These are phyloP conservation scores for Fusarium tjaetaba DNA, from an alignment of 2,329 filamentous ascomycete genomes.

Conservation along the genomic window DNA sequence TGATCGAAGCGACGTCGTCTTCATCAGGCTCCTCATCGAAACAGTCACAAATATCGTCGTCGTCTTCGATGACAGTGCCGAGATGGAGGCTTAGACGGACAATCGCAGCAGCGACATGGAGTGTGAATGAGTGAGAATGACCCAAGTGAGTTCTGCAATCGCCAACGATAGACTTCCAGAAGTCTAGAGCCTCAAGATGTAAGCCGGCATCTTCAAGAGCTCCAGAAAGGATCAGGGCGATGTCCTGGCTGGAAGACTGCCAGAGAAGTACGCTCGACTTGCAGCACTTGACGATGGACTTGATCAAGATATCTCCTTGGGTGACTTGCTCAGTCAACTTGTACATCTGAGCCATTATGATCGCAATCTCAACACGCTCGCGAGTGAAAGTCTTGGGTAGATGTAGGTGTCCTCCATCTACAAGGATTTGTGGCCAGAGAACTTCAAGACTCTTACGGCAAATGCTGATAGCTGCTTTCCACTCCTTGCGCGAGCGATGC, in stretches of 20 bases:
- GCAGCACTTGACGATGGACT: neutral
- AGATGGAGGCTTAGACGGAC: neutral
- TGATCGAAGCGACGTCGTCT: neutral
- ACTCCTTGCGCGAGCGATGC: neutral
- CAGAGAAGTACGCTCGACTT: neutral
- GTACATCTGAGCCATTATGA: neutral
- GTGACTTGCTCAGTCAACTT: neutral
- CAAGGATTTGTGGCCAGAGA: neutral
- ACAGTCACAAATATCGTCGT: neutral
- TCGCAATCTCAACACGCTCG: neutral
- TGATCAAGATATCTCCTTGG: neutral
- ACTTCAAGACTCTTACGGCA: neutral
- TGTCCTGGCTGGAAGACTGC: neutral
- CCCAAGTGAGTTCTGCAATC: neutral
- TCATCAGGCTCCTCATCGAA: neutral
- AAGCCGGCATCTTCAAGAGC: neutral
- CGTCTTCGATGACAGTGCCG: neutral
- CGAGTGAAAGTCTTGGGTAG: neutral
- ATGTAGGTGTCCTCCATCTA: neutral
- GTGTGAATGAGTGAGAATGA: neutral
- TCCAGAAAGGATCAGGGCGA: neutral
- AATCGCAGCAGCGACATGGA: neutral
- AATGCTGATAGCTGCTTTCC: neutral
- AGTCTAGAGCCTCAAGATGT: neutral
- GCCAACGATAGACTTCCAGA: neutral